A percentile compares a stretch with the other conserved stretches of the same genome.
Evolutionary conservation across 2,329 filamentous ascomycete genomes (phyloP).

Genomic region (Alternaria rosae): DNA sequence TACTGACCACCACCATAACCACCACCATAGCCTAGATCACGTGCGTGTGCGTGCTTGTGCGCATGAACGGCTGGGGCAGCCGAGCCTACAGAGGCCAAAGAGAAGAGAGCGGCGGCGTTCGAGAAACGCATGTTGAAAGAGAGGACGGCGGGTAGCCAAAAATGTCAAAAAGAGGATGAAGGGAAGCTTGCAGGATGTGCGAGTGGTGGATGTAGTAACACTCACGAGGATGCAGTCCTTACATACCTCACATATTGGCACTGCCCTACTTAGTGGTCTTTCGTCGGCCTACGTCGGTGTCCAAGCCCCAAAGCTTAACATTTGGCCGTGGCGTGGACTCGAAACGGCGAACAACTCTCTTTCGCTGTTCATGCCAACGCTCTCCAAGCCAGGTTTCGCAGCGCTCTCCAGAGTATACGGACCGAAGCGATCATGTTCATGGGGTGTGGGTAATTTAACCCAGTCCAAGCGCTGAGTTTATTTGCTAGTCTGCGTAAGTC

Average conservation of each 20-base stretch:
- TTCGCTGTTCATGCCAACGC: neutral
- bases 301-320: slow-evolving; percentile 12
- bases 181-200: neutral
- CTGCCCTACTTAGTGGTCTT: slow-evolving; percentile 2
- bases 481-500: slow-evolving; percentile 1
- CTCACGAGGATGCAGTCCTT: neutral
- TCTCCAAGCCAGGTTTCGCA: neutral
- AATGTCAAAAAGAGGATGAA: slow-evolving; percentile 11
- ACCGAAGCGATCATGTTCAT: slow-evolving; percentile 7
- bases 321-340: slow-evolving; percentile 13
- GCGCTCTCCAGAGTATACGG: neutral
- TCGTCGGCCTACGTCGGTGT: slow-evolving; percentile 11
- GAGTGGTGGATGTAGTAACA: neutral
- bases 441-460: neutral
- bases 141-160: slow-evolving; percentile 28
- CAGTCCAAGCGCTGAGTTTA: slow-evolving; percentile 8
- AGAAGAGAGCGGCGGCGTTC: slow-evolving; percentile 26
- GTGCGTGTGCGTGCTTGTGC: slow-evolving; percentile 11
- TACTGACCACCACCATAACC: slow-evolving; percentile 53
- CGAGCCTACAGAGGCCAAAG: slow-evolving; percentile 24
- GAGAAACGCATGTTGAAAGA: slow-evolving; percentile 34
- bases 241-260: neutral
- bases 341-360: slow-evolving; percentile 4
- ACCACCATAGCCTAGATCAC: neutral
- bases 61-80: slow-evolving; percentile 18